Percentiles rank a stretch among this genome's conserved stretches.
Evolutionary conservation across 495 filamentous ascomycete genomes (phyloP).

Genomic region (Cercophora scortea): DNA sequence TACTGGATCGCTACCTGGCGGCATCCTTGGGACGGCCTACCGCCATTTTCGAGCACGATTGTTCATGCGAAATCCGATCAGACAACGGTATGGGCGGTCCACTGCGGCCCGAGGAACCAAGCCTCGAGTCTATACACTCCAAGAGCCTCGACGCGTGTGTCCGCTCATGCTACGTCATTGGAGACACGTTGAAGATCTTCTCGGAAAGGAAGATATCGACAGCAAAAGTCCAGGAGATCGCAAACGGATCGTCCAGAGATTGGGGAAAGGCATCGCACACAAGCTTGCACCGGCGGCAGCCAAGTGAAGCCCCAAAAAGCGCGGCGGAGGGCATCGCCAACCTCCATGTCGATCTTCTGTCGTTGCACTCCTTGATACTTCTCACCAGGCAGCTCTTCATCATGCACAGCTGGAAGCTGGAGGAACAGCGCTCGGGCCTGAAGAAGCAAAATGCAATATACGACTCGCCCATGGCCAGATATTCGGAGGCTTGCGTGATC

Average conservation of each 20-base stretch:
- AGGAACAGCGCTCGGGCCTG: conserved; percentile 22
- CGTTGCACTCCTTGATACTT: conserved; percentile 67
- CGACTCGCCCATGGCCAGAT: conserved; percentile 48
- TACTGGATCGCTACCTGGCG: conserved; percentile 54
- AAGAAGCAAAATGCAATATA: conserved; percentile 18
- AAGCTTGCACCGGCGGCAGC: conserved; percentile 40
- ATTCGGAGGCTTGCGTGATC: conserved; percentile 62
- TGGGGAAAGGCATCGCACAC: conserved; percentile 42
- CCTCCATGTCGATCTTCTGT: conserved; percentile 60
- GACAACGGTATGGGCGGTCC: conserved; percentile 37
- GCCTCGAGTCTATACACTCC: conserved; percentile 16
- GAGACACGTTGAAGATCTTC: conserved; percentile 61
- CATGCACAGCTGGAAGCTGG: conserved; percentile 30
- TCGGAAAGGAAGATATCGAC: conserved; percentile 63
- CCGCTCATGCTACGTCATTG: conserved; percentile 55
- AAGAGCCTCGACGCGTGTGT: conserved; percentile 45
- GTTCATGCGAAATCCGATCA: conserved; percentile 32
- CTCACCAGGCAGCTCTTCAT: conserved; percentile 67
- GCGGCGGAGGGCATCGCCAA: conserved; percentile 53
- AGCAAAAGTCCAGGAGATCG: conserved; percentile 55
- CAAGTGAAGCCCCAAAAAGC: conserved; percentile 35
- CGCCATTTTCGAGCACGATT: conserved; percentile 55
- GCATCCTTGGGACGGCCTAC: conserved; percentile 52
- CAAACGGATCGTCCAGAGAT: conserved; percentile 40
- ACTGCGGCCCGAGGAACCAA: conserved; percentile 19